phyloP scores from a whole-genome alignment of 176 grass and related monocot species.

The Carex scoparia region DNA sequence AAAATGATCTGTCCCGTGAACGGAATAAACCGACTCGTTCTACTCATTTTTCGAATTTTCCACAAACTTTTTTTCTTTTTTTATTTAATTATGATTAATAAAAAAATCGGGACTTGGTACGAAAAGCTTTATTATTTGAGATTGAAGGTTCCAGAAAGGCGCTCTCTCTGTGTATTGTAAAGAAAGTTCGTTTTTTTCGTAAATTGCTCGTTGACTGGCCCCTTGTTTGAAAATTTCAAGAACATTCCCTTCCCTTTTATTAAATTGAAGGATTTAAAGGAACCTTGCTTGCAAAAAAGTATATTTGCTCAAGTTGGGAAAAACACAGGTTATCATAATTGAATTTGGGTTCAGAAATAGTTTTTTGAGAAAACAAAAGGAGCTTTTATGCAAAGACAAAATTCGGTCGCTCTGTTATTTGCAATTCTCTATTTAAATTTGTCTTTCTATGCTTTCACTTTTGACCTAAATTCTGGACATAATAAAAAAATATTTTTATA shows the following conservation, averaged over 20 bases:
- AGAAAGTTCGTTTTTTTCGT: neutral
- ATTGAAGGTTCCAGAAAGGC: neutral
- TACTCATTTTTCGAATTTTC: no score
- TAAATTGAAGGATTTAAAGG: neutral
- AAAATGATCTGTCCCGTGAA: no score
- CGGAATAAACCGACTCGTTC: no score
- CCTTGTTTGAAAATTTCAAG: neutral
- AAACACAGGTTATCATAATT: neutral
- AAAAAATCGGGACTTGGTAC: no score
- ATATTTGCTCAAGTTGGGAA: neutral
- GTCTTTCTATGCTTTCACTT: neutral
- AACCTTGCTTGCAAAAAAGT: neutral
- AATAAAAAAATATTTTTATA: neutral
- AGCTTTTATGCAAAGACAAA: neutral
- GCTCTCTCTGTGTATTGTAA: neutral
- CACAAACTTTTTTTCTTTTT: no score
- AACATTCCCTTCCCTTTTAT: neutral
- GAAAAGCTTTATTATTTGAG: neutral
- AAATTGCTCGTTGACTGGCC: neutral
- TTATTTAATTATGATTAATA: no score
- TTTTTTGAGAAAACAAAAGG: neutral
- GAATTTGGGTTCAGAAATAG: neutral
- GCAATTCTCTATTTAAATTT: neutral
- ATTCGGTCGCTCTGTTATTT: neutral
- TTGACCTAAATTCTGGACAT: conserved; percentile 1